These are phyloP conservation scores for Penicillium robsamsonii DNA, from an alignment of 495 filamentous ascomycete species.

Conservation along the genomic window DNA sequence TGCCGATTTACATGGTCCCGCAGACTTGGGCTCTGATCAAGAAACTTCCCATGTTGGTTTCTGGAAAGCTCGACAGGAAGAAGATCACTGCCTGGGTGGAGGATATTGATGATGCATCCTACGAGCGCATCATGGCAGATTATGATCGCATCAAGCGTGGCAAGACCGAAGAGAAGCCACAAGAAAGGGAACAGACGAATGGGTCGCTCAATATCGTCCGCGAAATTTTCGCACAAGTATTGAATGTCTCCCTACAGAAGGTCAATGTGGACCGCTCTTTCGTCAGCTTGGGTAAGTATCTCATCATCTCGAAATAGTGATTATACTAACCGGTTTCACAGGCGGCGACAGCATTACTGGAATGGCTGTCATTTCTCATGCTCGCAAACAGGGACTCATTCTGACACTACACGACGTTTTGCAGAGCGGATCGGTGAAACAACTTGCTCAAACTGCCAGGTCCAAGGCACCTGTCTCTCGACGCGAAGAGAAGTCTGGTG, in stretches of 20 bases:
- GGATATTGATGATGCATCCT: constrained; percentile 33
- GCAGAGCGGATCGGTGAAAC: constrained; percentile 35
- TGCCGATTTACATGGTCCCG: constrained; percentile 52
- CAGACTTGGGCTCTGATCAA: constrained; percentile 45
- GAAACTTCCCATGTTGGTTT: constrained; percentile 47
- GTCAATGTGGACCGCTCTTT: constrained; percentile 43
- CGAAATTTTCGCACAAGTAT: constrained; percentile 47
- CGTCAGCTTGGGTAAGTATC: constrained; percentile 40
- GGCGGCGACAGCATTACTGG: constrained; percentile 49
- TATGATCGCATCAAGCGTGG: constrained; percentile 34
- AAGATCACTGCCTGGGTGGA: constrained; percentile 46
- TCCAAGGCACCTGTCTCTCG: constrained; percentile 19
- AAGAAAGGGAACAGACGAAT: constrained; percentile 24
- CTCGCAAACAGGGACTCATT: constrained; percentile 38
- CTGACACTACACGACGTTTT: constrained; percentile 39
- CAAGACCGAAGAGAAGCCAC: constrained; percentile 23
- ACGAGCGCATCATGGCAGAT: constrained; percentile 41
- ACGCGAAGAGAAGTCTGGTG: constrained; percentile 36
- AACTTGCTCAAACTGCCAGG: constrained; percentile 33
- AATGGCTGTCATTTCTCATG: constrained; percentile 42
- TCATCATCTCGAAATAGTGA: constrained; percentile 13
- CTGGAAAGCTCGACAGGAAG: constrained; percentile 51
- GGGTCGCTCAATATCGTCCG: constrained; percentile 29
- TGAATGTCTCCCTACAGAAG: constrained; percentile 44
- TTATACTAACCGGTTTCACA: constrained; percentile 27